Evolutionary conservation across 768 basidiomycete genomes (phyloP), one percentile per base, ranked within the genome.

Genomic region (Boletus rex-veris): DNA sequence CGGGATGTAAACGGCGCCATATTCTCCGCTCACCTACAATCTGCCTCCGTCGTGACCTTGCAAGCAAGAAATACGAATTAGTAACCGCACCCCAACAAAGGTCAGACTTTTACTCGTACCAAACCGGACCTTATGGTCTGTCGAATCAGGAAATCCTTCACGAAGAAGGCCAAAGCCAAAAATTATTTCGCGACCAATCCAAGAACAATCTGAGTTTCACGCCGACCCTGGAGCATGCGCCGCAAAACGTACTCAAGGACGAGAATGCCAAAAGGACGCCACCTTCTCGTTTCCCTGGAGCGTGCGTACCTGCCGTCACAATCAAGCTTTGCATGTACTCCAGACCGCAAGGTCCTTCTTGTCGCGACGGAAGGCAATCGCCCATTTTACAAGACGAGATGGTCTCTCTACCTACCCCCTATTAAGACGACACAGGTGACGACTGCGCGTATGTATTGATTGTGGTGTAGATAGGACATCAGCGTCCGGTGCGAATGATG

Each of bases 201-300:
- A 21, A 67, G 64, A 68, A 47, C 58, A 69, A 64, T 71, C 67
- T 69, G 67, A 69, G 69, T 69, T 69, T 48, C 64, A 59, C 69
- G 26, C 56, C 21, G 52, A 8, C 7, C 26, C 5, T 2, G 28
- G 45, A 51, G 45, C 60, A 39, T 30, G 65, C 46, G 60, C 66
- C 45, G 57, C 68, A 55, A 70, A 68, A 53, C 52, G 63, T 51
- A 70, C 68, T 70, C 40, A 68, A 67, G 62, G 48, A 54, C 65
- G 56, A 61, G 45, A 6, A 7, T 4, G n/a, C 44, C 38, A 50
- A 40, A 35, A 1, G 19, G 59, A 16, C 48, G 19, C 37, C 64
- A 45, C 52, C 53, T 52, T 57, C 58, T 63, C 66, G 24, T 65
- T 46, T 51, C 62, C 67, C 62, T 36, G 12, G 58, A 53, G 58